Percentiles rank a stretch among this genome's conserved stretches.
Evolutionary conservation across 345 rosid species (phyloP).

Genomic region (Populus alba): DNA sequence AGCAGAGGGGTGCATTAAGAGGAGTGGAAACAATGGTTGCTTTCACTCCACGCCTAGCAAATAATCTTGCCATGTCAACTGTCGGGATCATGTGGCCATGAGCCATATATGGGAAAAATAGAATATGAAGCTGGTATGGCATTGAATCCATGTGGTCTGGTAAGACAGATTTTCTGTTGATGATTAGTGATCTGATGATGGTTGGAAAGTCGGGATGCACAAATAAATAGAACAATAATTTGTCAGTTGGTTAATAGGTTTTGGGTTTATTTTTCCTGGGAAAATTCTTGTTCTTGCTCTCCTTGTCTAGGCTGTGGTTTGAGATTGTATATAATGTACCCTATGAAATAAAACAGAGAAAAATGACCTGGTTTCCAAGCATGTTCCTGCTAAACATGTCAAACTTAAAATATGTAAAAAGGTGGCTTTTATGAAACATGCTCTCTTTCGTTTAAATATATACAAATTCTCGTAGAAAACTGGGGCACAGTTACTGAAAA

Average conservation of each 20-base stretch:
- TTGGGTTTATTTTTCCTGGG: background rate
- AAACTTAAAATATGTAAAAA: background rate
- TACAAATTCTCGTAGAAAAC: too few species aligned
- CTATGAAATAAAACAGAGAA: background rate
- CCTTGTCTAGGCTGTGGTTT: too few species aligned
- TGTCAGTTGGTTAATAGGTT: background rate
- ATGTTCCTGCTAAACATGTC: too few species aligned
- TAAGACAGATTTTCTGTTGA: background rate
- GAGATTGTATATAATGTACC: too few species aligned
- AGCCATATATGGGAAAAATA: constrained; percentile 10
- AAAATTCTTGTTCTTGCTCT: background rate
- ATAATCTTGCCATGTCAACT: constrained; percentile 8
- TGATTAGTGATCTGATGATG: background rate
- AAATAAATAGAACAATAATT: background rate
- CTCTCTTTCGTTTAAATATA: too few species aligned
- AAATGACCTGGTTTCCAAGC: too few species aligned
- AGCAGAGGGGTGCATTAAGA: background rate
- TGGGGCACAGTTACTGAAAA: too few species aligned
- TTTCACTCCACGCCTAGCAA: background rate
- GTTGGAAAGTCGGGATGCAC: background rate
- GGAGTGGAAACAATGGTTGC: constrained; percentile 5
- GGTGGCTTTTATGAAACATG: too few species aligned
- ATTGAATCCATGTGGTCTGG: background rate
- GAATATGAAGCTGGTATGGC: constrained; percentile 4
- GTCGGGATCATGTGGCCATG: constrained; percentile 15